A percentile compares a stretch with the other conserved stretches of the same genome.
phyloP scores from a whole-genome alignment of 2,329 filamentous ascomycete species.

The Camillea tinctor region DNA sequence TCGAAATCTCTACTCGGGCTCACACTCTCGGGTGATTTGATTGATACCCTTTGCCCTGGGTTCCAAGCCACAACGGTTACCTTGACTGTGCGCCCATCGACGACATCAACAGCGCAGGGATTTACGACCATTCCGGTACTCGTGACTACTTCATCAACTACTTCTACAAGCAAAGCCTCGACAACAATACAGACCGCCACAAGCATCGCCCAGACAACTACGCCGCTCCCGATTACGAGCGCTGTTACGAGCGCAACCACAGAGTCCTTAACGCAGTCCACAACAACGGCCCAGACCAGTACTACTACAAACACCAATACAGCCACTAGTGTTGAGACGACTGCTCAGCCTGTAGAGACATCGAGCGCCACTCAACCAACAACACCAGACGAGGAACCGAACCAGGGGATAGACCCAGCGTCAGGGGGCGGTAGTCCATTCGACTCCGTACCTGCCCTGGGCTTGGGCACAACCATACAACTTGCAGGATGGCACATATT shows the following conservation, averaged over 20 bases:
- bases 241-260: neutral
- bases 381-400: neutral
- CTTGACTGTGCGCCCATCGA: slow-evolving; percentile 17
- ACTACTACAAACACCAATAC: slow-evolving; percentile 4
- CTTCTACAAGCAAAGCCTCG: neutral
- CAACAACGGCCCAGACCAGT: slow-evolving; percentile 2
- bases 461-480: slow-evolving; percentile 1
- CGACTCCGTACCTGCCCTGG: slow-evolving; percentile 11
- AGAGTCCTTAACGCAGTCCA: neutral
- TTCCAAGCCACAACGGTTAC: slow-evolving; percentile 22
- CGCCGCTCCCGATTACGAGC: neutral
- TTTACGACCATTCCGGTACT: neutral
- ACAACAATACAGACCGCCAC: neutral
- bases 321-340: neutral
- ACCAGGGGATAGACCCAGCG: neutral
- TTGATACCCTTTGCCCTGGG: slow-evolving; percentile 26
- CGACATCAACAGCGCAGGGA: slow-evolving; percentile 8
- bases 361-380: neutral
- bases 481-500: neutral
- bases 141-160: neutral
- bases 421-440: slow-evolving; percentile 26
- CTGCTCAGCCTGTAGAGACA: neutral
- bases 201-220: neutral
- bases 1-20: slow-evolving; percentile 25
- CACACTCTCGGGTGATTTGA: slow-evolving; percentile 22